A percentile compares a stretch with the other conserved stretches of the same genome.
Evolutionary conservation across 2,329 filamentous ascomycete species (phyloP).

Genomic region (Sclerotinia trifoliorum): DNA sequence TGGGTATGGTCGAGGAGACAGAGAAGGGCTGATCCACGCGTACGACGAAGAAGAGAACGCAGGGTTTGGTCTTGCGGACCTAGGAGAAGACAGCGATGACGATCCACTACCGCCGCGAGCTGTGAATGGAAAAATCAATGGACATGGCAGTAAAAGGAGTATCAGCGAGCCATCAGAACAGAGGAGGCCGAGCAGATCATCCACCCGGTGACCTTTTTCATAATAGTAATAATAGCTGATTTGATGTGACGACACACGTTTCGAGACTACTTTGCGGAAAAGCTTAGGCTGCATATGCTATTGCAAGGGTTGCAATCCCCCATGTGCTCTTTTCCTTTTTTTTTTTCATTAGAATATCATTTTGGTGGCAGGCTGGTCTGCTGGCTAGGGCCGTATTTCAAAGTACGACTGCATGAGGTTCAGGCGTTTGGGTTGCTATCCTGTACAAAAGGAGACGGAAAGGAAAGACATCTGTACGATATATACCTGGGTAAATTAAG

Average conservation of each 20-base stretch:
- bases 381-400: slow-evolving; percentile 19
- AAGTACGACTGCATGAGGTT: slow-evolving; percentile 24
- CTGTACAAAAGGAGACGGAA: slow-evolving; percentile 21
- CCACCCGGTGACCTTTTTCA: slow-evolving; percentile 31
- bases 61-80: slow-evolving; percentile 73
- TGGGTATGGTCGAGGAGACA: slow-evolving; percentile 60
- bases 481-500: slow-evolving; percentile 23
- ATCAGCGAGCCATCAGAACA: slow-evolving; percentile 34
- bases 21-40: slow-evolving; percentile 79
- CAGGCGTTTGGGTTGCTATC: slow-evolving; percentile 24
- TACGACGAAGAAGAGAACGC: slow-evolving; percentile 81
- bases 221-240: slow-evolving; percentile 10
- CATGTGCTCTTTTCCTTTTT: slow-evolving; percentile 11
- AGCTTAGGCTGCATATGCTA: slow-evolving; percentile 18
- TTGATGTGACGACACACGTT: slow-evolving; percentile 14
- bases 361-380: slow-evolving; percentile 23
- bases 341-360: slow-evolving; percentile 23
- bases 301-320: slow-evolving; percentile 13
- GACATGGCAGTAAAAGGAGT: slow-evolving; percentile 34
- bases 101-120: slow-evolving; percentile 28
- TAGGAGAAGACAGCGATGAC: slow-evolving; percentile 74
- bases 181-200: slow-evolving; percentile 30
- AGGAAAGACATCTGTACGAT: slow-evolving; percentile 24
- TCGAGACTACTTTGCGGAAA: slow-evolving; percentile 7
- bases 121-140: slow-evolving; percentile 37